Percentiles rank a stretch among this genome's conserved stretches.
phyloP scores from a whole-genome alignment of 2,329 filamentous ascomycete species.

The Clathrospora elynae region DNA sequence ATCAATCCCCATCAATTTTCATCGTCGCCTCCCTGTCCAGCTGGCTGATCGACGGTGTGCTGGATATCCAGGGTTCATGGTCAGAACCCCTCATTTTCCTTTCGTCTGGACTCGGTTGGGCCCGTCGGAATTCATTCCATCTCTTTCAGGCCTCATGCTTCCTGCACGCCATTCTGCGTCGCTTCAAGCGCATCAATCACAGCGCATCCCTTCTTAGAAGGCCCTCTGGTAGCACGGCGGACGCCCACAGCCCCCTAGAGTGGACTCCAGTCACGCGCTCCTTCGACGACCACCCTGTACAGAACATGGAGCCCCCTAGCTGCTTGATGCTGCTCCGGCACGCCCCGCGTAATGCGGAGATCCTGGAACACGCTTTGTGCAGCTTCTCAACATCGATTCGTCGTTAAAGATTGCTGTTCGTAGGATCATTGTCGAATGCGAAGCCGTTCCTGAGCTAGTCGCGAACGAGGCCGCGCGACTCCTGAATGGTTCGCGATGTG shows the following conservation, averaged over 20 bases:
- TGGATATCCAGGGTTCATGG: constrained; percentile 23
- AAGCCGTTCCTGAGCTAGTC: constrained; percentile 36
- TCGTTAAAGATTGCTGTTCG: constrained; percentile 10
- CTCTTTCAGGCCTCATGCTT: constrained; percentile 36
- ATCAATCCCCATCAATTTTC: constrained; percentile 29
- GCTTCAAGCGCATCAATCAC: constrained; percentile 40
- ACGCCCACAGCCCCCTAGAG: constrained; percentile 24
- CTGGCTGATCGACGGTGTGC: constrained; percentile 27
- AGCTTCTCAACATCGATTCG: constrained; percentile 23
- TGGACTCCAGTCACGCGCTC: constrained; percentile 42
- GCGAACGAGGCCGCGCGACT: constrained; percentile 23
- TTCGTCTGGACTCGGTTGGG: constrained; percentile 36
- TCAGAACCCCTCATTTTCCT: constrained; percentile 36
- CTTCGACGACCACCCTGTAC: constrained; percentile 27
- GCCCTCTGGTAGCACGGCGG: constrained; percentile 22
- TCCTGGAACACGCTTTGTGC: constrained; percentile 28
- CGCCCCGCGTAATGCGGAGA: constrained; percentile 18
- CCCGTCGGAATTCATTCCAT: constrained; percentile 27
- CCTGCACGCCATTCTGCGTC: constrained; percentile 47
- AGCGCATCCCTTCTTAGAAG: constrained; percentile 28
- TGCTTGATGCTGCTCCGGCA: constrained; percentile 20
- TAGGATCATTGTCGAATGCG: constrained; percentile 19
- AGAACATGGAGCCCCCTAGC: constrained; percentile 28
- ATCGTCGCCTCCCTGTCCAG: constrained; percentile 24
- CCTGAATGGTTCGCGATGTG: constrained; percentile 8